phyloP scores from a whole-genome alignment of 164 flowering plant species.

The Saururus chinensis region DNA sequence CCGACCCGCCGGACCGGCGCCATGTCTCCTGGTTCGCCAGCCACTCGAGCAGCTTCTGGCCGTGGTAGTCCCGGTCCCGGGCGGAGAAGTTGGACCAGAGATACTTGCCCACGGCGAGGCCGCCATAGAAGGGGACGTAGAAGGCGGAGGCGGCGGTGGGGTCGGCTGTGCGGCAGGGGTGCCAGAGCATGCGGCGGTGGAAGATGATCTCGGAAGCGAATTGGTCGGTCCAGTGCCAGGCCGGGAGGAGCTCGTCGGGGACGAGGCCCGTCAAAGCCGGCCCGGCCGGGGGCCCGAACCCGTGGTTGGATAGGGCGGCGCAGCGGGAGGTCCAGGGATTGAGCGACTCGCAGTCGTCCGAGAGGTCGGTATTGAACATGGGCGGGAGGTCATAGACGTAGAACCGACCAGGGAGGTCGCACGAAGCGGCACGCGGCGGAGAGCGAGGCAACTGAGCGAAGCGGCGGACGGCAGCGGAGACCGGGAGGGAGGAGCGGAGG shows the following conservation, averaged over 20 bases:
- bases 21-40: constrained; percentile 40
- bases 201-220: constrained; percentile 65
- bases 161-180: constrained; percentile 59
- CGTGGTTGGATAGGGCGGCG: constrained; percentile 49
- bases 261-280: constrained; percentile 21
- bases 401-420: constrained; percentile 32
- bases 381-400: constrained; percentile 74
- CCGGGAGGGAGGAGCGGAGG: constrained; percentile 9
- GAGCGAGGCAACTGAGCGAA: constrained; percentile 5
- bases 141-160: constrained; percentile 63
- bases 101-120: constrained; percentile 65
- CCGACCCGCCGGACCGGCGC: constrained; percentile 60
- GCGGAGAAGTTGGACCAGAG: constrained; percentile 42
- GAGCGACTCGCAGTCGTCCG: constrained; percentile 39
- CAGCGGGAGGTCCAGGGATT: constrained; percentile 74
- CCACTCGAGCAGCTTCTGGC: constrained; percentile 49
- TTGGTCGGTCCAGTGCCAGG: constrained; percentile 84
- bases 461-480: constrained; percentile 5
- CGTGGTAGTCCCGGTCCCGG: constrained; percentile 49
- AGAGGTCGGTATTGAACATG: constrained; percentile 40
- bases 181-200: constrained; percentile 58
- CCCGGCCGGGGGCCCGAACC: constrained; percentile 62
- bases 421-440: constrained; percentile 1
- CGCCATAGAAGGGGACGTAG: constrained; percentile 84
- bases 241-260: constrained; percentile 29